Base-by-base conservation (phyloP, 768 basidiomycete genomes). In the Agaricus blazei region DNA sequence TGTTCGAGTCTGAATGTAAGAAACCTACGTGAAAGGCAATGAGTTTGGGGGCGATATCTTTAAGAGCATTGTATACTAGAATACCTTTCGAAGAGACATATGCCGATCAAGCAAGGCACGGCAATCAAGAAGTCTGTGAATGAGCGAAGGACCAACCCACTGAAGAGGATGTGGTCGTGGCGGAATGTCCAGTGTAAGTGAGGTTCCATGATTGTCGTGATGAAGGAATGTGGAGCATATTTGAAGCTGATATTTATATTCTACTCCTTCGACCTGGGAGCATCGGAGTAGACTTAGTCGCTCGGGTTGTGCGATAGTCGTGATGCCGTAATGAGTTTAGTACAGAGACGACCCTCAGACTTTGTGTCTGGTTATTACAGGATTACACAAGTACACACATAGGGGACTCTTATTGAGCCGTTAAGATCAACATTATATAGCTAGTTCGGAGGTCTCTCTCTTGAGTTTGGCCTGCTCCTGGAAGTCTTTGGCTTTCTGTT, bases 1-100 rank as follows among this genome's bases (percentile, higher is more conserved):
- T 71, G 77, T 47, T 78, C 76, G 44, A 77, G 69, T 9, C 76
- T 67, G 27, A 76, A 76, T 1, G 83, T 77, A 12, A 86, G 57
- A 9, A 78, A 60, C 58, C 86, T 87, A 28, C 12, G 15, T 11
- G 34, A 9, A n/a, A 14, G 11, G 26, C n/a, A 23, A 23, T 31
- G 46, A 29, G n/a, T 11, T 47, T 3, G 26, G n/a, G 6, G 29
- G 5, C 28, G 27, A 29, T 9, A 34, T 34, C 19, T 19, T 1
- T 19, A 19, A 34, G 34, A 34, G 5, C 34, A 11, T 3, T 3
- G 28, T 9, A 28, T 47, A 42, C 5, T n/a, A 65, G 67, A 51
- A 34, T 56, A 87, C 87, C 87, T 76, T 68, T 89, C 87, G 0
- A 61, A 55, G 15, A 78, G 61, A 63, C 87, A 88, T 43, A 88